These are phyloP conservation scores for Euclidium syriacum DNA, from an alignment of 345 rosid species.

Conservation along the genomic window DNA sequence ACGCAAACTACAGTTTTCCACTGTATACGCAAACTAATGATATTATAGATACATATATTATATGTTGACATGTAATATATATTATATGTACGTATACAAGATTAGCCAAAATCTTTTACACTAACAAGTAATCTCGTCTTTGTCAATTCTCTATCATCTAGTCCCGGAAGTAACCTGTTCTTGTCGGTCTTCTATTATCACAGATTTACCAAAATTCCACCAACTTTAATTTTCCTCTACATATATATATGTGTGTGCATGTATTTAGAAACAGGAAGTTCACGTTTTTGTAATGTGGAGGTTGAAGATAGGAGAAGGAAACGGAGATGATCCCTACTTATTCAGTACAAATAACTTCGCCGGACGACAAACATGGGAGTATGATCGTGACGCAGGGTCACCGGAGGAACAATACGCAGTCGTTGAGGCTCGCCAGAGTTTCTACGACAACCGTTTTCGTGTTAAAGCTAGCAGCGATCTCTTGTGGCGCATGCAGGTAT, in stretches of 20 bases:
- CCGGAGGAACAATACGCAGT: conserved; percentile 18
- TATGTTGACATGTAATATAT: conserved; percentile 4
- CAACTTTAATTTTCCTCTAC: background rate
- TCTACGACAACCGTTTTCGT: conserved; percentile 19
- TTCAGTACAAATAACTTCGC: conserved; percentile 25
- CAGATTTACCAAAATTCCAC: background rate
- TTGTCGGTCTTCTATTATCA: conserved; percentile 10
- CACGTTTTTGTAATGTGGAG: conserved; percentile 21
- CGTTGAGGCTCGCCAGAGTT: conserved; percentile 19
- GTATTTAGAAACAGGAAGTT: background rate
- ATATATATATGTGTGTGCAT: background rate
- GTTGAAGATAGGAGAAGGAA: conserved; percentile 30
- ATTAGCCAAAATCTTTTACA: conserved; percentile 1
- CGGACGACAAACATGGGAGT: conserved; percentile 29
- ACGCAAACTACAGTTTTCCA: no score
- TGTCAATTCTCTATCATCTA: background rate
- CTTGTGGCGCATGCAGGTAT: conserved; percentile 34
- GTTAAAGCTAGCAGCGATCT: conserved; percentile 26
- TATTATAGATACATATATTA: background rate
- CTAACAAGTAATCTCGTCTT: conserved; percentile 2
- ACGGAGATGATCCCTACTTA: conserved; percentile 16
- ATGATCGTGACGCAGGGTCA: conserved; percentile 19
- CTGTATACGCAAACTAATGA: conserved; percentile 10
- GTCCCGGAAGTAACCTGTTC: background rate
- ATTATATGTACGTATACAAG: background rate